Evolutionary conservation across 2,329 filamentous ascomycete species (phyloP), one percentile per base, ranked within the genome.

Genomic region (Cyphellophora attinorum): DNA sequence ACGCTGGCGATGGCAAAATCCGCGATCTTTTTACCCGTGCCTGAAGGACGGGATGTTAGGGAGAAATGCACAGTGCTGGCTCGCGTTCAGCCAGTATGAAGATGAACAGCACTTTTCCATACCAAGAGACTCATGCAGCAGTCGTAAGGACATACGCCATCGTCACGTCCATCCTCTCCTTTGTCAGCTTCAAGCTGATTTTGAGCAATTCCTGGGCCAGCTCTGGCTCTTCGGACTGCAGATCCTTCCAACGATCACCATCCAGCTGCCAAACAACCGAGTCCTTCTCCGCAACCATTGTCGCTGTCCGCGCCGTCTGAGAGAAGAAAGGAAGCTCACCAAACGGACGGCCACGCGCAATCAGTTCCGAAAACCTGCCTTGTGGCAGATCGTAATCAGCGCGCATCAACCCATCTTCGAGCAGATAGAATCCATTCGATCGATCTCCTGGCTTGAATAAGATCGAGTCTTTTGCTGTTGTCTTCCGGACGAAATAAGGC

Each of bases 321-420:
- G 81, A 85, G 61, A 98, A 98, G 64, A 98, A 98, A 0, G 91
- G 91, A 34, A 98, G 61, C 62, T 98, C 91, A 21, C 91, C 91
- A 49, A 89, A 96, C 0, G 91, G 95, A 2, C 91, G 91, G 11
- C 91, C 91, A 0, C 88, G 84, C 1, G 95, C 81, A 35, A 96
- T 95, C 51, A 85, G 84, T 58, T 98, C 91, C 41, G 82, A 85
- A 48, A 93, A 82, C 48, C 72, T 74, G 1, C 91, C 91, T 54
- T 96, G 91, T 1, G 91, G 86, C 19, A 93, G 70, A 42, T 89
- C 74, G 55, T 98, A 96, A 50, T 95, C 88, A 3, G 83, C 85
- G 11, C 88, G 76, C 19, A 98, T 67, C 48, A 96, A 86, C 21
- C 91, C 91, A 5, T 78, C 74, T 58, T 98, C 88, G 1, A 98